These are phyloP conservation scores for Tolypocladium ovalisporum DNA, from an alignment of 2,329 filamentous ascomycete species.

Conservation along the genomic window DNA sequence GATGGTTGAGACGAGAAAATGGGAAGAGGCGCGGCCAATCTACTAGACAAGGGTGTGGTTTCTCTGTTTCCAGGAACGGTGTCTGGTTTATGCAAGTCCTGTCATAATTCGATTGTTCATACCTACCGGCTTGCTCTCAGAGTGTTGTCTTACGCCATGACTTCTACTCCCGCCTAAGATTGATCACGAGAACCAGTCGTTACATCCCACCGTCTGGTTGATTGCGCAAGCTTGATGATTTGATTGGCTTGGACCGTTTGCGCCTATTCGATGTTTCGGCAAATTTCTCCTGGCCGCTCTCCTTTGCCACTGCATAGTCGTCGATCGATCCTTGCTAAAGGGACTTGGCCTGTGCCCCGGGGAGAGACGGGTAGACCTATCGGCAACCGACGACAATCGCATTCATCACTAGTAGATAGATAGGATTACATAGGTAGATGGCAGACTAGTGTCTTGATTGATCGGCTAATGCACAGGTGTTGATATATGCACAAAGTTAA, in stretches of 20 bases:
- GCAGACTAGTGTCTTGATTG: constrained; percentile 22
- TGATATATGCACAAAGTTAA: constrained; percentile 41
- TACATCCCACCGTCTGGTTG: not conserved
- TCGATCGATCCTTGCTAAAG: not conserved
- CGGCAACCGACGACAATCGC: not conserved
- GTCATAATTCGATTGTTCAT: not conserved
- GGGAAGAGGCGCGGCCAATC: constrained; percentile 30
- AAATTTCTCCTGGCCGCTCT: not conserved
- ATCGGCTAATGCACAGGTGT: constrained; percentile 53
- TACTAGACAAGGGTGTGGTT: constrained; percentile 17
- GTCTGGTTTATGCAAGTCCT: not conserved
- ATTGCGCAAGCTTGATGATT: not conserved
- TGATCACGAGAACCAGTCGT: not conserved
- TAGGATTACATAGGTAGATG: not conserved
- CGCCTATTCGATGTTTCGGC: not conserved
- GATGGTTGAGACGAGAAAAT: constrained; percentile 21
- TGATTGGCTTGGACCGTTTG: not conserved
- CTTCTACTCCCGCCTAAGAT: not conserved
- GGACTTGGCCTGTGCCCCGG: too few relatives aligned
- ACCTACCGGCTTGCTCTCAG: not conserved
- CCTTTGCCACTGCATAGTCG: not conserved
- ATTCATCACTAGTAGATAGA: not conserved
- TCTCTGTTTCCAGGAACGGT: not conserved
- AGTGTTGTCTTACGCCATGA: not conserved
- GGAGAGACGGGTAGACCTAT: not conserved